Base-by-base conservation (phyloP, 2,329 filamentous ascomycete species). In the Epichloe sp. region DNA sequence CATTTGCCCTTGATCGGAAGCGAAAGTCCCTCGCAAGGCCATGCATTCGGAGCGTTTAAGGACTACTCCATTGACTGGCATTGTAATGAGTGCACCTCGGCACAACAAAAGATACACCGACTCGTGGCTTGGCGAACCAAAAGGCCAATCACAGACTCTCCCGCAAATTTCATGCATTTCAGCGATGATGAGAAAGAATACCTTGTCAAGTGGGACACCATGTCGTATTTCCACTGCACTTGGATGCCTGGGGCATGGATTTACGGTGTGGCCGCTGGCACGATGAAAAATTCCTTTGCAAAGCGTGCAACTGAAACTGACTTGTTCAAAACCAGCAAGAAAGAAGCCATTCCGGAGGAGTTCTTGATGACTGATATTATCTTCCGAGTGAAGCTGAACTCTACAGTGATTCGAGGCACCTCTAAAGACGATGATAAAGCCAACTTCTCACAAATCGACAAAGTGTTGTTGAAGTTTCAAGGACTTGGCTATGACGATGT, bases 191-290 rank as follows among this genome's bases (percentile, higher is more conserved):
- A 86, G n/a, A 90, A 90, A 57, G 88, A 96, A 58, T 98, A 97
- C 61, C 77, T 98, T 2, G 71, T 98, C 59, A 95, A 93, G 63
- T 97, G 90, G 88, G 81, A 85, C 44, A 73, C 75, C 0, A 75
- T 79, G 51, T 95, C 91, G 0, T 94, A 96, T 61, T 85, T 83
- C 55, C 83, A 87, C 56, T 88, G 86, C 49, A 75, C 74, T 6
- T 98, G 94, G 93, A 86, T 88, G 76, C 81, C 88, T 10, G 93
- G 91, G 12, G 76, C 85, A 15, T 98, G 93, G 93, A 77, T 95
- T 1, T 91, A 80, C 73, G 88, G 89, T 5, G 74, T 85, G 10
- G 78, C 79, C 15, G 69, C 76, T 12, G 59, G 68, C 3, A 52
- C 65, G 0, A 94, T 86, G 82, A 81, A 88, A 15, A 79, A 75